Base-by-base conservation (phyloP, 495 filamentous ascomycete genomes). In the Neurospora discreta region DNA sequence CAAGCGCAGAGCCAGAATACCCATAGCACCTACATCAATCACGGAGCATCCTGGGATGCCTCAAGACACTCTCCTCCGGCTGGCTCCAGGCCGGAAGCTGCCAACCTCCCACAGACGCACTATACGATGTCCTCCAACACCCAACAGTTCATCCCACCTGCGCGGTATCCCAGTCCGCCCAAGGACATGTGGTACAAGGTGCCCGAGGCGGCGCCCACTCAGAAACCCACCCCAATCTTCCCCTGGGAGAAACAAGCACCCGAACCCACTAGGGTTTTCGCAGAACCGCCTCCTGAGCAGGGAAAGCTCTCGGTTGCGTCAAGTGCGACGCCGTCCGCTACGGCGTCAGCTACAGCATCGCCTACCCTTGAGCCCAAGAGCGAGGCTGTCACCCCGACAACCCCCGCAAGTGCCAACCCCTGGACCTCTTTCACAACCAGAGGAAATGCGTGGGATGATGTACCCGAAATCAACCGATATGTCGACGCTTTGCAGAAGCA, bases 361-460 rank as follows among this genome's bases (percentile, higher is more conserved):
- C 81, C 75, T 71, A 82, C 78, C 43, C 78, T 68, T 23, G 80
- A 77, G 70, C 78, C 71, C 65, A 79, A 77, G 74, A 83, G 78
- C 73, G 82, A 83, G 72, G 82, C 82, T 26, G 73, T 82, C 70
- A 80, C 82, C 26, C 79, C 82, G 30, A 75, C 84, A 7, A 84
- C 81, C 30, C 78, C 84, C 52, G 74, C 85, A 9, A 84, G 52
- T 36, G 6, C 52, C 15, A 65, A 89, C 69, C 83, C 89, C 11
- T 95, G 89, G 88, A 81, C 82, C 73, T 92, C 90, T 76, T 86
- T 86, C 71, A 74, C 78, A 23, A 83, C 52, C 15, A 65, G 88
- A 77, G 86, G 85, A 44, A 97, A 97, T 79, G 93, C 92, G 52
- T 97, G 94, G 94, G 94, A 97, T 75, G 91, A 91, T 41, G 87